Evolutionary conservation across 1,139 yeast species (phyloP).

Genomic region (Blastobotrys illinoisensis): DNA sequence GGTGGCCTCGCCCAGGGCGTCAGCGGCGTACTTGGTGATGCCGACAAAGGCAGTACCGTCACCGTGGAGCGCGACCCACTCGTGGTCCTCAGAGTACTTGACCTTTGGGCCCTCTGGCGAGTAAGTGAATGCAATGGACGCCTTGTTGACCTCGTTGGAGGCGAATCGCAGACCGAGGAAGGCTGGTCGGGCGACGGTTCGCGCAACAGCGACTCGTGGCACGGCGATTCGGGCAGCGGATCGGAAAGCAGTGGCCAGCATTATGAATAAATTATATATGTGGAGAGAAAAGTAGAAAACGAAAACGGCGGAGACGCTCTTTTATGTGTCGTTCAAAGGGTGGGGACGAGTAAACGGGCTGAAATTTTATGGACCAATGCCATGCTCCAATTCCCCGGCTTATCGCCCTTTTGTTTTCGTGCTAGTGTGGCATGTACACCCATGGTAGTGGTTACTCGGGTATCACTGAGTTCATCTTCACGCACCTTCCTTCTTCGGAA

Average conservation of each 20-base stretch:
- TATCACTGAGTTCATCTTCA: neutral
- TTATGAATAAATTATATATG: slow-evolving; percentile 2
- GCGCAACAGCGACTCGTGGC: slow-evolving; percentile 9
- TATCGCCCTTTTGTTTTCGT: neutral
- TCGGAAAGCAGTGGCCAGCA: slow-evolving; percentile 15
- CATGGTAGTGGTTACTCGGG: neutral
- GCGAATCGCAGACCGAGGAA: slow-evolving; percentile 14
- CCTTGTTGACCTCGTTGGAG: slow-evolving; percentile 46
- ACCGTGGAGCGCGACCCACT: slow-evolving; percentile 84
- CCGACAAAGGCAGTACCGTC: slow-evolving; percentile 80
- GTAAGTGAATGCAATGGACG: slow-evolving; percentile 49
- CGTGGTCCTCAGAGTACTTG: slow-evolving; percentile 86
- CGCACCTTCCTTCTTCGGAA: neutral
- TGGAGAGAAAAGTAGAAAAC: neutral
- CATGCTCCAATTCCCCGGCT: neutral
- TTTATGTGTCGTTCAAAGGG: neutral
- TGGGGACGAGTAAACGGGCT: neutral
- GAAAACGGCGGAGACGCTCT: slow-evolving; percentile 6
- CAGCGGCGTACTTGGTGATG: slow-evolving; percentile 91
- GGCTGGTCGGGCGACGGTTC: slow-evolving; percentile 10
- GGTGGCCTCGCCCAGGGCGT: slow-evolving; percentile 97
- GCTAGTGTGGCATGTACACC: neutral
- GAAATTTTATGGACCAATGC: neutral
- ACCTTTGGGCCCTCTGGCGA: slow-evolving; percentile 38
- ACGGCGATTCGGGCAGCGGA: slow-evolving; percentile 13